Evolutionary conservation across 1,139 yeast genomes (phyloP).

Genomic region (Yamadazyma sp.): DNA sequence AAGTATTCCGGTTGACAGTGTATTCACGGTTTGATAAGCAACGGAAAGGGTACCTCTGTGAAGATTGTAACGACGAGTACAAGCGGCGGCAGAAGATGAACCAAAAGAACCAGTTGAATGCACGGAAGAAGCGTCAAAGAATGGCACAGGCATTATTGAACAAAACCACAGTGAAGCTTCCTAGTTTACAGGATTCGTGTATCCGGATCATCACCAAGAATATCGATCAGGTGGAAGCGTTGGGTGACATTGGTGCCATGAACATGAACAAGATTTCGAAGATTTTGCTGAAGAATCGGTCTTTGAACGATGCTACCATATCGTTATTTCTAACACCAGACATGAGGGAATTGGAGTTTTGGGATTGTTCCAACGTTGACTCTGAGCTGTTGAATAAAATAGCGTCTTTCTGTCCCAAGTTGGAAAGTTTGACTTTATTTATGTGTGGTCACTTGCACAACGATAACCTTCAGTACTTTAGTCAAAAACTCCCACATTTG

Average conservation of each 20-base stretch:
- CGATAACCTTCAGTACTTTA: slow-evolving; percentile 65
- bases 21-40: slow-evolving; percentile 56
- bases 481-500: slow-evolving; percentile 57
- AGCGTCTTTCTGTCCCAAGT: slow-evolving; percentile 76
- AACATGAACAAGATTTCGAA: slow-evolving; percentile 68
- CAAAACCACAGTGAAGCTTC: slow-evolving; percentile 59
- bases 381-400: slow-evolving; percentile 66
- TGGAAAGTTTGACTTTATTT: slow-evolving; percentile 64
- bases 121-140: slow-evolving; percentile 72
- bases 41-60: slow-evolving; percentile 64
- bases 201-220: slow-evolving; percentile 67
- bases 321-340: slow-evolving; percentile 68
- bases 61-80: slow-evolving; percentile 54
- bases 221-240: slow-evolving; percentile 72
- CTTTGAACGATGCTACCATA: slow-evolving; percentile 69
- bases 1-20: slow-evolving; percentile 58
- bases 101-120: slow-evolving; percentile 55
- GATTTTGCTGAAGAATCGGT: slow-evolving; percentile 79
- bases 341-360: slow-evolving; percentile 60
- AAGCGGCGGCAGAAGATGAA: slow-evolving; percentile 44
- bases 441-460: slow-evolving; percentile 95
- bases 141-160: slow-evolving; percentile 84
- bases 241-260: slow-evolving; percentile 74
- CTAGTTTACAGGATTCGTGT: slow-evolving; percentile 80
- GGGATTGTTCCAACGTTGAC: slow-evolving; percentile 89